These are phyloP conservation scores for Arthrobotrys entomopaga DNA, from an alignment of 2,329 filamentous ascomycete species.

Conservation along the genomic window DNA sequence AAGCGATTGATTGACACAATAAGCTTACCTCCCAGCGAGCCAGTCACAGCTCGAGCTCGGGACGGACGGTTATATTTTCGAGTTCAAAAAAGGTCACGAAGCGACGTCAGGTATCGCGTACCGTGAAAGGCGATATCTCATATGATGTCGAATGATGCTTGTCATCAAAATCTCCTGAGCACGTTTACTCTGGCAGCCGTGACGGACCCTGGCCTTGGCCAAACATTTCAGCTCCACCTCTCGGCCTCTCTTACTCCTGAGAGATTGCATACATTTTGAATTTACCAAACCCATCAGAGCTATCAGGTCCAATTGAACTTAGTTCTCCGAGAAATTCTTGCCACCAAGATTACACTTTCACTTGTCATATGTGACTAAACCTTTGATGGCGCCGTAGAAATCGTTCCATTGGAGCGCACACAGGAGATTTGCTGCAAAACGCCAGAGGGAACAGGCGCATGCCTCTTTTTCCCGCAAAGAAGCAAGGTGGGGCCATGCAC, in stretches of 20 bases:
- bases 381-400: constrained; percentile 7
- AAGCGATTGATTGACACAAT: constrained; percentile 47
- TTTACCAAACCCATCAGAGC: no score
- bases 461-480: constrained; percentile 19
- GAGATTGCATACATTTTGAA: no score
- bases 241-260: background rate
- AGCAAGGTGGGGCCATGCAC: constrained; percentile 19
- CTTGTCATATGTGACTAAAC: constrained; percentile 28
- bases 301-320: no score
- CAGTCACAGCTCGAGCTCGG: constrained; percentile 13
- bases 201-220: background rate
- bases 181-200: background rate
- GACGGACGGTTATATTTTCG: constrained; percentile 29
- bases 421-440: constrained; percentile 16
- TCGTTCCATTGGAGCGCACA: constrained; percentile 17
- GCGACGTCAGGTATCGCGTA: background rate
- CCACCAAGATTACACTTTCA: background rate
- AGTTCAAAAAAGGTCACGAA: constrained; percentile 22
- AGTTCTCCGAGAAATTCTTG: constrained; percentile 1
- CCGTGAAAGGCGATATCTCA: background rate
- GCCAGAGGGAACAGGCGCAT: constrained; percentile 5
- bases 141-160: constrained; percentile 6
- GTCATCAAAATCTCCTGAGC: constrained; percentile 7
- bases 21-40: constrained; percentile 50
- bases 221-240: background rate